Evolutionary conservation across 345 rosid species (phyloP).

Genomic region (Moringa oleifera): DNA sequence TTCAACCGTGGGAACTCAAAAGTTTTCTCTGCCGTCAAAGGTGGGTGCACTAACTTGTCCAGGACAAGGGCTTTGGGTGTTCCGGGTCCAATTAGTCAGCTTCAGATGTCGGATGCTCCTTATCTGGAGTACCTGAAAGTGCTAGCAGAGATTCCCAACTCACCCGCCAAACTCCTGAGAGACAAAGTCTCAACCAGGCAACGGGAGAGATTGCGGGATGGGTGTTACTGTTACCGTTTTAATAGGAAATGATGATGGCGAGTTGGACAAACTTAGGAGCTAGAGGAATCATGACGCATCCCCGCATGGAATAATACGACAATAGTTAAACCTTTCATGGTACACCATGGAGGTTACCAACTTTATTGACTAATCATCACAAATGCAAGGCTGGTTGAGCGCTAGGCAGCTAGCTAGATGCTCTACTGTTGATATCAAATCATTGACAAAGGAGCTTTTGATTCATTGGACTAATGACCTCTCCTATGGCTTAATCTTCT

Average conservation of each 20-base stretch:
- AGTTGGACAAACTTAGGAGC: slow-evolving; percentile 15
- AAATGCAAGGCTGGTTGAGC: not conserved
- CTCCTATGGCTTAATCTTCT: slow-evolving; percentile 1
- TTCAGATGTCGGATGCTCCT: slow-evolving; percentile 41
- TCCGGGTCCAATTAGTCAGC: too few species aligned
- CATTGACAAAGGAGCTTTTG: not conserved
- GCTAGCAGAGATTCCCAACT: not conserved
- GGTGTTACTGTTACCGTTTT: too few species aligned
- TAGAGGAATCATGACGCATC: slow-evolving; percentile 17
- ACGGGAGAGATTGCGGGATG: too few species aligned
- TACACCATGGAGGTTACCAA: too few species aligned
- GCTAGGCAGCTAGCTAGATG: not conserved
- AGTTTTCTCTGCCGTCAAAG: too few species aligned
- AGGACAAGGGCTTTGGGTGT: slow-evolving; percentile 11
- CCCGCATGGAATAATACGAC: not conserved
- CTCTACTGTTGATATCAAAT: not conserved
- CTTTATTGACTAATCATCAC: not conserved
- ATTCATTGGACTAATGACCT: not conserved
- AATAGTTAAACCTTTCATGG: too few species aligned
- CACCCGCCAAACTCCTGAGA: slow-evolving; percentile 5
- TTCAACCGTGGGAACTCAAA: too few species aligned
- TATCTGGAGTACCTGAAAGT: not conserved
- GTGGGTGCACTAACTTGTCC: too few species aligned
- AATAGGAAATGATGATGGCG: too few species aligned
- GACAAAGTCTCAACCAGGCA: slow-evolving; percentile 13